Conservation (phyloP, 2,329 filamentous ascomycete genomes). For the Ilyonectria destructans region DNA sequence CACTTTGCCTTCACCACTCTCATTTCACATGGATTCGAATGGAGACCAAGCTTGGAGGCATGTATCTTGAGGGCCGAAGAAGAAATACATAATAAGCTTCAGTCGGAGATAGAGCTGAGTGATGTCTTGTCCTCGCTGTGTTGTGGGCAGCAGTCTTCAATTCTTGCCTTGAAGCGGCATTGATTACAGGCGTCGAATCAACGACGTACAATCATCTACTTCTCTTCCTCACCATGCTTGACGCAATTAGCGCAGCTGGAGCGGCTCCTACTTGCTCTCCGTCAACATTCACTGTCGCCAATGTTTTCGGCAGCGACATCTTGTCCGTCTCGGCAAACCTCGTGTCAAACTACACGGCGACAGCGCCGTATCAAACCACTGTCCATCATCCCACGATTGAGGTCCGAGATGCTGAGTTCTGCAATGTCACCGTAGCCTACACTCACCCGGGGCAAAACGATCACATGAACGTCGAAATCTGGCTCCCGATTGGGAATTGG, state of each 20-base stretch:
- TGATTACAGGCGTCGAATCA: background rate
- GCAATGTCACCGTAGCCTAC: slow-evolving; percentile 38
- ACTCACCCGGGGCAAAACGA: slow-evolving; percentile 36
- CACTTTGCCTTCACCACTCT: background rate
- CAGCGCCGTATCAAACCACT: background rate
- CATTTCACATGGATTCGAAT: background rate
- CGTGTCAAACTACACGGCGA: background rate
- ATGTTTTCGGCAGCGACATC: background rate
- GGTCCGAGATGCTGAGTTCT: slow-evolving; percentile 28
- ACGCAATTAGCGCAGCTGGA: background rate
- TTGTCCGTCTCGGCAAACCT: background rate
- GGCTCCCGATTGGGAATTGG: slow-evolving; percentile 28
- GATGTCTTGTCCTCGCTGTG: too few relatives aligned
- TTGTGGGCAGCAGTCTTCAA: too few relatives aligned
- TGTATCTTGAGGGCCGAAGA: background rate
- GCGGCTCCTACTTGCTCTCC: background rate
- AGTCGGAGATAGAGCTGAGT: too few relatives aligned
- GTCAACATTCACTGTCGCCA: background rate
- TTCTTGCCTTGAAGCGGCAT: background rate
- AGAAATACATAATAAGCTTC: background rate
- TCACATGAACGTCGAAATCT: slow-evolving; percentile 31
- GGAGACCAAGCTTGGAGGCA: background rate
- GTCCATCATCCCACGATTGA: slow-evolving; percentile 15
- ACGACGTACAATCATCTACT: too few relatives aligned
- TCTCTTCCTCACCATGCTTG: background rate